Evolutionary conservation across 148 eudicot genomes (phyloP).

Genomic region (Fagopyrum tataricum): DNA sequence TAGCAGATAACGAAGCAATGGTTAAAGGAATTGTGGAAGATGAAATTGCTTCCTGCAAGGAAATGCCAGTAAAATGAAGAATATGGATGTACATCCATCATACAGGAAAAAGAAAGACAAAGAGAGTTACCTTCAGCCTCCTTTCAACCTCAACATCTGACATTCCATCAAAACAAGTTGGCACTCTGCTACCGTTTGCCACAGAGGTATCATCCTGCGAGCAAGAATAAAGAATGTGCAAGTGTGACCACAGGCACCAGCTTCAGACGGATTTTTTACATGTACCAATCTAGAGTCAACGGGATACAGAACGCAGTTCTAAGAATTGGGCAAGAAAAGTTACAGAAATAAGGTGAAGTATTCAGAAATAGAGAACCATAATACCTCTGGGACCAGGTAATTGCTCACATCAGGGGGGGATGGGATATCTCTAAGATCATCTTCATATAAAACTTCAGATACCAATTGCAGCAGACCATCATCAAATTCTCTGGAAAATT

Average conservation of each 20-base stretch:
- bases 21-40: slow-evolving; percentile 38
- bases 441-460: slow-evolving; percentile 72
- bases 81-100: background rate
- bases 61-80: background rate
- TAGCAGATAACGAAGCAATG: slow-evolving; percentile 29
- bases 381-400: slow-evolving; percentile 82
- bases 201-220: slow-evolving; percentile 65
- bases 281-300: background rate
- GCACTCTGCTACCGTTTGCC: slow-evolving; percentile 55
- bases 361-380: background rate
- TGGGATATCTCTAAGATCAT: slow-evolving; percentile 57
- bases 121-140: slow-evolving; percentile 62
- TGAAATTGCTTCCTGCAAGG: slow-evolving; percentile 61
- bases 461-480: slow-evolving; percentile 70
- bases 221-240: slow-evolving; percentile 12
- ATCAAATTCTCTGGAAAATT: slow-evolving; percentile 75
- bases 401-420: slow-evolving; percentile 95
- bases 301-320: background rate
- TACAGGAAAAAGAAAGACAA: background rate
- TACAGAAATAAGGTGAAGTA: background rate
- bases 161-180: slow-evolving; percentile 82
- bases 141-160: slow-evolving; percentile 84
- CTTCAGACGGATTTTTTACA: background rate
- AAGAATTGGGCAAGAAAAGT: background rate
- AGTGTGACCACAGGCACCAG: slow-evolving; percentile 1